Base-by-base conservation (phyloP, 306 rosid species). In the Cucumis melo region DNA sequence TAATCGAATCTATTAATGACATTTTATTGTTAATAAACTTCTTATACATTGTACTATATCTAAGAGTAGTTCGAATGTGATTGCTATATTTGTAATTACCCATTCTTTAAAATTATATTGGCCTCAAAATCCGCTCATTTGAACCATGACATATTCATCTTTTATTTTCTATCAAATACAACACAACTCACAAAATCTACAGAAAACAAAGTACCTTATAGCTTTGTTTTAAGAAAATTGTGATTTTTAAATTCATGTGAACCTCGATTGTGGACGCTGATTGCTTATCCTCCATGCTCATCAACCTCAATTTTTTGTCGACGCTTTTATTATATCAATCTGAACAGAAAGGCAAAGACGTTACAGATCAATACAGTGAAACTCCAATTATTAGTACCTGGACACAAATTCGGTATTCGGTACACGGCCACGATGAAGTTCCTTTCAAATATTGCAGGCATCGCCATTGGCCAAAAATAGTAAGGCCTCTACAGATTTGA, bases 401-500 rank as follows among this genome's bases (percentile, higher is more conserved):
- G 0, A 51, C 56, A 56, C 0, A 3, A 20, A 56, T 56, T 56
- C 61, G 9, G 2, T 56, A 21, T 20, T 56, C 61, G 3, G 14
- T 20, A 14, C 16, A 1, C 15, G 32, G 15, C 62, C 29, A 21
- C 11, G 29, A 14, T 15, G 1, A 57, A 9, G 24, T 57, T 57
- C 14, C 60, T n/a, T 24, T n/a, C 60, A 5, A 8, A n/a, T 55
- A 55, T n/a, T n/a, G 27, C 60, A 55, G 62, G 29, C 60, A 20
- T 56, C 6, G 2, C 29, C 62, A 57, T 21, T 2, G 15, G 62
- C 62, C 32, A 20, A n/a, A 20, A n/a, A 55, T n/a, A n/a, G 27
- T 0, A 55, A n/a, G 60, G 60, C 60, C 15, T 88, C 83, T 83
- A 87, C 50, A 84, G 24, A 84, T 71, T 82, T 15, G 83, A 85